A percentile compares a stretch with the other conserved stretches of the same genome.
Conservation (phyloP, 2,329 filamentous ascomycete species). For the Acephala macrosclerotiorum region DNA sequence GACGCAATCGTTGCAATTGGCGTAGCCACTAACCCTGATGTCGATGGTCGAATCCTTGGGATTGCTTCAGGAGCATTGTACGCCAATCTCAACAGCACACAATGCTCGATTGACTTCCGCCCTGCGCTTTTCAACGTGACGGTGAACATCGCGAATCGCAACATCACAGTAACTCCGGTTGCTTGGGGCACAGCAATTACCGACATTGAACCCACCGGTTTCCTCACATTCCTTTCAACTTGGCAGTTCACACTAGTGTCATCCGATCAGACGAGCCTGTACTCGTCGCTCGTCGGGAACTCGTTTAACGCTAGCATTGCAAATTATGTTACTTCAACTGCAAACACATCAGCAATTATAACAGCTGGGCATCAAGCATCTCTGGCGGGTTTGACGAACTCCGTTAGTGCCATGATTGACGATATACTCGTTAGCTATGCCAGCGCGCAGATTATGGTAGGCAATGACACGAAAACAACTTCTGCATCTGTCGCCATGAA, state of each 20-base stretch:
- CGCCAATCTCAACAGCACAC: constrained; percentile 20
- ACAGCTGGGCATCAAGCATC: constrained; percentile 12
- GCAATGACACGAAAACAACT: constrained; percentile 14
- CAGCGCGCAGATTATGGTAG: constrained; percentile 46
- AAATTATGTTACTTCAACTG: constrained; percentile 12
- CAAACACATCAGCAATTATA: background rate
- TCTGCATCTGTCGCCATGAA: background rate
- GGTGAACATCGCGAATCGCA: constrained; percentile 6
- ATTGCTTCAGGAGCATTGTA: constrained; percentile 20
- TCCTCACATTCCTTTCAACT: constrained; percentile 19
- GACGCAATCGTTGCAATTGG: constrained; percentile 24
- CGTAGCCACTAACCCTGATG: background rate
- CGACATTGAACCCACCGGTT: constrained; percentile 19
- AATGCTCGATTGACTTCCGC: constrained; percentile 18
- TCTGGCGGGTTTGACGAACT: constrained; percentile 13
- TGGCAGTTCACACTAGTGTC: constrained; percentile 27
- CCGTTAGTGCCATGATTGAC: constrained; percentile 21
- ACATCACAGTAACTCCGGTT: constrained; percentile 14
- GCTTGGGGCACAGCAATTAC: background rate
- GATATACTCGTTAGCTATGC: constrained; percentile 44
- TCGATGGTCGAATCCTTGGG: constrained; percentile 5
- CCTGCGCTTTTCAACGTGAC: constrained; percentile 20
- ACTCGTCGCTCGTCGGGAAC: constrained; percentile 17
- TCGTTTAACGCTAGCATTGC: constrained; percentile 23
- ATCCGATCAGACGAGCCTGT: constrained; percentile 39